A percentile compares a stretch with the other conserved stretches of the same genome.
Evolutionary conservation across 2,329 filamentous ascomycete species (phyloP).

Genomic region (Stachybotrys chlorohalonatus): DNA sequence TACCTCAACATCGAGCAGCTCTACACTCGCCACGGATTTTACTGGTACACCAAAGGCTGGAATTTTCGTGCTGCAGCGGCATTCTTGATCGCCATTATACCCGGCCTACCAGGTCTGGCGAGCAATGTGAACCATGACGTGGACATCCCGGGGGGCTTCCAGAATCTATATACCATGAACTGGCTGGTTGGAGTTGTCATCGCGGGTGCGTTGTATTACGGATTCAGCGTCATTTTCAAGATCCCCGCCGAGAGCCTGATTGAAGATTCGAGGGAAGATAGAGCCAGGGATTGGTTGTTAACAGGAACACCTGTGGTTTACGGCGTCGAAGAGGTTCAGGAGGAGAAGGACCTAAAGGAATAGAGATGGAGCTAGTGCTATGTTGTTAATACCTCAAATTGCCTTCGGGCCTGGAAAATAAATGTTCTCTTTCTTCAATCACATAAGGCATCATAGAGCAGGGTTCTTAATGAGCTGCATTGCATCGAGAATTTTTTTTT

Average conservation of each 20-base stretch:
- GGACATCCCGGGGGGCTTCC: conserved; percentile 5
- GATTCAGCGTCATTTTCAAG: conserved; percentile 1
- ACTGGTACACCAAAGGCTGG: conserved; percentile 19
- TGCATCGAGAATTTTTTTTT: too few species aligned
- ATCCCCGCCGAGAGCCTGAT: conserved; percentile 2
- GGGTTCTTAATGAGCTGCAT: too few species aligned
- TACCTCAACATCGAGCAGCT: conserved; percentile 25
- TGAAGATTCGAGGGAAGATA: conserved; percentile 2
- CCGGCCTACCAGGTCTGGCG: conserved; percentile 12
- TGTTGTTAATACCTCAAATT: too few species aligned
- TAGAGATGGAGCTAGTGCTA: neutral
- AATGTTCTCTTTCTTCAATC: too few species aligned
- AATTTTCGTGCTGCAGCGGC: conserved; percentile 21
- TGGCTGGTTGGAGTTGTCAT: conserved; percentile 11
- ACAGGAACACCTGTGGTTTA: neutral
- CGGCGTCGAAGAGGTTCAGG: conserved; percentile 1
- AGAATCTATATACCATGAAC: conserved; percentile 13
- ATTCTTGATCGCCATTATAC: conserved; percentile 19
- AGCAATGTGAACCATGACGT: conserved; percentile 9
- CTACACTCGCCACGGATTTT: conserved; percentile 24
- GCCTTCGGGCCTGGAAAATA: too few species aligned
- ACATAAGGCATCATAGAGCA: too few species aligned
- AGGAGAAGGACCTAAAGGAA: neutral
- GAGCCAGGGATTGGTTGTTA: conserved; percentile 2
- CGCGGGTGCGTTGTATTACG: conserved; percentile 5